phyloP scores from a whole-genome alignment of 495 filamentous ascomycete species.

The Terfezia claveryi region DNA sequence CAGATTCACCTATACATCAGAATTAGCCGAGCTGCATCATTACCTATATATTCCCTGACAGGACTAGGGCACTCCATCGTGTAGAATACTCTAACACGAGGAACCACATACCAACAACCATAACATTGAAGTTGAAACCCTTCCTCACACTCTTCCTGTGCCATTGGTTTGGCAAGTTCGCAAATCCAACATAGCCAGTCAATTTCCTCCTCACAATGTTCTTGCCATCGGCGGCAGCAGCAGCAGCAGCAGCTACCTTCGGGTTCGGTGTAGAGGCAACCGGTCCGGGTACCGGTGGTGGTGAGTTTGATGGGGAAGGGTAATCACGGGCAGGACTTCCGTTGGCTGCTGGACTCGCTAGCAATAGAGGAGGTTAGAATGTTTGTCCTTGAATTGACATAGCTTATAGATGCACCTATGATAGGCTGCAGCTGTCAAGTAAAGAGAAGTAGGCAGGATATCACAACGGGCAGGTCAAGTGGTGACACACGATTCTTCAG shows the following conservation, averaged over 20 bases:
- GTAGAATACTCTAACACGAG: not conserved
- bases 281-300: conserved; percentile 20
- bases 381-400: not conserved
- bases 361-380: not conserved
- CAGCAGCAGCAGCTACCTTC: conserved; percentile 43
- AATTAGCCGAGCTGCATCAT: conserved; percentile 2
- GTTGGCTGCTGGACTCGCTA: not conserved
- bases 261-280: conserved; percentile 65
- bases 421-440: not conserved
- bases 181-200: conserved; percentile 95
- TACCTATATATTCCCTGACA: not conserved
- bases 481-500: not conserved
- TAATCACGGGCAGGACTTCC: not conserved
- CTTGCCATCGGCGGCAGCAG: conserved; percentile 65
- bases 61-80: not conserved
- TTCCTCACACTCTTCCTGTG: conserved; percentile 99
- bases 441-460: not conserved
- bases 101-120: conserved; percentile 74
- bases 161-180: conserved; percentile 98
- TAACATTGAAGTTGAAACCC: conserved; percentile 99
- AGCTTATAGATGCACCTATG: no score
- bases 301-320: conserved; percentile 27
- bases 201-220: conserved; percentile 97
- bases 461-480: not conserved
- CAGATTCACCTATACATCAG: conserved; percentile 63